These are phyloP conservation scores for Diplotaxis tenuifolia DNA, from an alignment of 345 rosid genomes.

Conservation along the genomic window DNA sequence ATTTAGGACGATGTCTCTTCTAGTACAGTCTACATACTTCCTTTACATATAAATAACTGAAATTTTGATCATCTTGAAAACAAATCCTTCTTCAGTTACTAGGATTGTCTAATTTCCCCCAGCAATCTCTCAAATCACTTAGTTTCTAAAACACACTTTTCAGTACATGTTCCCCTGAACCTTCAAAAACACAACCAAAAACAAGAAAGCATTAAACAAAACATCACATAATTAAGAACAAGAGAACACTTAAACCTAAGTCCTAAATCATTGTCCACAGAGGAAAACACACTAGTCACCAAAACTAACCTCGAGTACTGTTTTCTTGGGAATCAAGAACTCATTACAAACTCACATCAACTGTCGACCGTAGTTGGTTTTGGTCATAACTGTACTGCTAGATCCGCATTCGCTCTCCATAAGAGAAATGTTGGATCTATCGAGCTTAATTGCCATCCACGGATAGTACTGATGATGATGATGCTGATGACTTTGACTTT, in stretches of 20 bases:
- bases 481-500: constrained; percentile 22
- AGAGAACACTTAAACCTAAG: not conserved
- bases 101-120: not conserved
- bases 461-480: constrained; percentile 58
- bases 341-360: constrained; percentile 40
- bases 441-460: constrained; percentile 77
- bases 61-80: constrained; percentile 5
- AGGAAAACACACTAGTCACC: no score
- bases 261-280: no score
- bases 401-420: constrained; percentile 87
- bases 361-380: constrained; percentile 66
- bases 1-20: constrained; percentile 1
- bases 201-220: not conserved
- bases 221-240: not conserved
- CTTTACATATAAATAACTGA: not conserved
- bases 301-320: not conserved
- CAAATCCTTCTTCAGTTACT: constrained; percentile 12
- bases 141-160: constrained; percentile 4
- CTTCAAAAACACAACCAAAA: constrained; percentile 7
- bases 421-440: constrained; percentile 64
- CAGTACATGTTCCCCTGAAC: constrained; percentile 32
- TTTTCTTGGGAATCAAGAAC: constrained; percentile 23
- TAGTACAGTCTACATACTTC: not conserved
- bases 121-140: not conserved
- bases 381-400: constrained; percentile 69